A percentile compares a stretch with the other conserved stretches of the same genome.
phyloP scores from a whole-genome alignment of 169 alveolate genomes.

The Plasmodium falciparum region DNA sequence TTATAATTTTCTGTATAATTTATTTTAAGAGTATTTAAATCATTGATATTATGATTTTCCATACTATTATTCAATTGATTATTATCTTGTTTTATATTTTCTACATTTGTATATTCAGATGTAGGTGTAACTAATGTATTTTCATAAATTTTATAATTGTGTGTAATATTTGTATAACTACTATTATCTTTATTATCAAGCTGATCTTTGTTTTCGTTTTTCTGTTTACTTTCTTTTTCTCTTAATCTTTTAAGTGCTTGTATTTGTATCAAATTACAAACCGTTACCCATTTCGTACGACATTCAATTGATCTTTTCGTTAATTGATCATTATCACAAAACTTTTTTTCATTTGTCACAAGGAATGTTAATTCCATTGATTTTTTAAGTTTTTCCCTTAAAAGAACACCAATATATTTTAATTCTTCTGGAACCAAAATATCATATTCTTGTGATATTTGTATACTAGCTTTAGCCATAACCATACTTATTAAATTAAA shows the following conservation, averaged over 20 bases:
- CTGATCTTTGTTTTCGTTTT: not conserved
- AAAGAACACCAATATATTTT: slow-evolving; percentile 66
- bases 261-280: slow-evolving; percentile 79
- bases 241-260: slow-evolving; percentile 78
- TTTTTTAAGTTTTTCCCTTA: slow-evolving; percentile 66
- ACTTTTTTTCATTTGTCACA: slow-evolving; percentile 80
- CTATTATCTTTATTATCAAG: not conserved
- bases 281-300: slow-evolving; percentile 79
- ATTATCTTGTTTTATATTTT: not conserved
- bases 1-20: not conserved
- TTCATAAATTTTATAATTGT: not conserved
- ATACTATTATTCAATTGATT: not conserved
- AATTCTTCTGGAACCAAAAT: slow-evolving; percentile 76
- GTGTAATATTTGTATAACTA: not conserved
- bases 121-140: not conserved
- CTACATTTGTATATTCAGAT: not conserved
- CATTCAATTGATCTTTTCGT: slow-evolving; percentile 77
- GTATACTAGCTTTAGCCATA: slow-evolving; percentile 81
- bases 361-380: slow-evolving; percentile 77
- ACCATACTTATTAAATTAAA: slow-evolving; percentile 88
- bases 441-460: slow-evolving; percentile 83
- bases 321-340: slow-evolving; percentile 81
- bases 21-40: no score
- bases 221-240: slow-evolving; percentile 3
- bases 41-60: not conserved